These are phyloP conservation scores for Spongospora subterranea DNA, from an alignment of 208 protist genomes.

Conservation along the genomic window DNA sequence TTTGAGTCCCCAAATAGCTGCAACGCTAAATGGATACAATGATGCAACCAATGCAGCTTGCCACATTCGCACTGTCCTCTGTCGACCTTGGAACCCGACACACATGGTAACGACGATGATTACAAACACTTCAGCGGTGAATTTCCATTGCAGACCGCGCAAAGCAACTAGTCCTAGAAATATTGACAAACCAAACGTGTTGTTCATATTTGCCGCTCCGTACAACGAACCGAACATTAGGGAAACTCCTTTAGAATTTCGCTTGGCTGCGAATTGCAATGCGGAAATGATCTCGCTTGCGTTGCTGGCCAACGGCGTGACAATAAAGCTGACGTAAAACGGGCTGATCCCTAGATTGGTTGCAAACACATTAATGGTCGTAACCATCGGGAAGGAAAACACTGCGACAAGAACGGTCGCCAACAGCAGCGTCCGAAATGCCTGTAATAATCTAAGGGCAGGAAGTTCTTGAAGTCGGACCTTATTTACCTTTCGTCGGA, in stretches of 20 bases:
- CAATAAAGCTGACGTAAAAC: constrained; percentile 73
- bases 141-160: constrained; percentile 69
- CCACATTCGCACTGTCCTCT: constrained; percentile 21
- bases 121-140: constrained; percentile 66
- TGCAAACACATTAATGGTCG: constrained; percentile 21
- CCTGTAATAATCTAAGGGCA: background rate
- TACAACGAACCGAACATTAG: constrained; percentile 65
- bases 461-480: background rate
- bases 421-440: constrained; percentile 3
- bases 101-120: constrained; percentile 68
- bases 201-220: constrained; percentile 75
- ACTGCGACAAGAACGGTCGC: background rate
- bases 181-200: constrained; percentile 67
- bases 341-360: constrained; percentile 43
- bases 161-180: constrained; percentile 60
- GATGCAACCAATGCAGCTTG: constrained; percentile 20
- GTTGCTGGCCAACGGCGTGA: constrained; percentile 74
- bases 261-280: constrained; percentile 30
- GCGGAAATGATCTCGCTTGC: constrained; percentile 58
- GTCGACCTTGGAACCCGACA: background rate
- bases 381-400: constrained; percentile 42
- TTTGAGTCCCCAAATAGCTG: background rate
- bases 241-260: constrained; percentile 22
- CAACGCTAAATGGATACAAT: background rate
- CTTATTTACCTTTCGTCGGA: background rate